Evolutionary conservation across 106 monocot genomes (phyloP), one percentile per base, ranked within the genome.

Genomic region (Acanthochlamys bracteata): DNA sequence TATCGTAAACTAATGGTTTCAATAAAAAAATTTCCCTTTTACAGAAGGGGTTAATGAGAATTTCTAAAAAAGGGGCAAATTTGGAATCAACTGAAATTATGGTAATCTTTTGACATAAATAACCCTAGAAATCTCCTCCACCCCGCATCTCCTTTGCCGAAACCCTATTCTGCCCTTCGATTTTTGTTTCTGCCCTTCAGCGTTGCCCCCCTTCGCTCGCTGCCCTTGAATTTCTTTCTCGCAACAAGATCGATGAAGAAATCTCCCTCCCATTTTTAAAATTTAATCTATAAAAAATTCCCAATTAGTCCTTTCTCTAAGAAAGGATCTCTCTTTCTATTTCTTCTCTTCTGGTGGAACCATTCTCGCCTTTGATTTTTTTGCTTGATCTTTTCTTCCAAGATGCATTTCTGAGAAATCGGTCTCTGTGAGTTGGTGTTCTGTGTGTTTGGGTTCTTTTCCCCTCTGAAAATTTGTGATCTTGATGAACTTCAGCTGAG

Each of bases 81-180:
- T 4, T 49, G 49, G 17, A 49, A 49, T 17, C 12, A 17, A 55
- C 10, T 55, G 10, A 10, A 55, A 55, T 3, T 20, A 20, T 21
- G 55, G 55, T 10, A 21, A 55, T 3, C 55, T 10, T 59, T 74
- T 80, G 75, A 80, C 80, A 71, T 75, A 76, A 80, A 75, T 80
- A 23, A 67, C 76, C 79, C 65, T 54, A 61, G 56, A 55, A 59
- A 10, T 52, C 22, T 10, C 42, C 40, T 45, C 49, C 33, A 25
- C 47, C 46, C 45, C 23, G n/a, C 55, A 57, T 23, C 55, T 54
- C 4, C 56, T 7, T 39, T 56, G 60, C 73, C 39, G 42, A 67
- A 41, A 40, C 62, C 42, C 80, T 61, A 39, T 64, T 59, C 59
- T 69, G 70, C 63, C 70, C 68, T 41, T 66, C 33, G 33, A 6